Base-by-base conservation (phyloP, 352 stramenopile species). In the Pythium biforme region DNA sequence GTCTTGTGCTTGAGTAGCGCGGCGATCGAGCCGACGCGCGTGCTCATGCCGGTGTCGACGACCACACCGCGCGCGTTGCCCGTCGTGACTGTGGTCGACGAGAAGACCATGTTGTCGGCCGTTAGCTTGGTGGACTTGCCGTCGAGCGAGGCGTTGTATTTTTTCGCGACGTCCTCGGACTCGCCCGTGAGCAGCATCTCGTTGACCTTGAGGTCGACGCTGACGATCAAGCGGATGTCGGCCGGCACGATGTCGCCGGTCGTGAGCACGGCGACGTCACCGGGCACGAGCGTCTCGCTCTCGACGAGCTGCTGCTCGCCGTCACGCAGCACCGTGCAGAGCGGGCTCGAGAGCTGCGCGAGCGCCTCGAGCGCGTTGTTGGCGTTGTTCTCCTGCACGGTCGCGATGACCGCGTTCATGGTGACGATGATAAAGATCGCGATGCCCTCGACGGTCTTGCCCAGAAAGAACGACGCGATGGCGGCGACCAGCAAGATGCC, bases 101-200 rank as follows among this genome's bases (percentile, higher is more conserved):
- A 92, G 72, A 99, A 99, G 0, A 97, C 80, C 69, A 99, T 91
- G 76, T 99, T 84, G 57, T 76, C 76, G 3, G 79, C 77, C 25
- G 81, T 90, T 37, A 89, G 66, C 23, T 70, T 72, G 45, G 90
- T 86, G 10, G 68, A 52, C 29, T 76, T 71, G 33, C 49, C 65
- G n/a, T n/a, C n/a, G 3, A 53, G 27, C 31, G 50, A 33, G 7
- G 63, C 51, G 10, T 75, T 89, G 58, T 70, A 86, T 31, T 84
- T 83, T 69, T 94, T 92, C 4, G 74, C 45, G 0, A 92, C 83
- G 49, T 90, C 92, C 55, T 92, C 72, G 0, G 92, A 91, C 62
- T 99, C 96, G 41, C 96, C 96, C 19, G 96, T 98, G 0, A 99
- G 78, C 66, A 92, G 85, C 66, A 94, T 97, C 72, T 99, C 94